phyloP scores from a whole-genome alignment of 169 alveolate species.

The Eimeria praecox region DNA sequence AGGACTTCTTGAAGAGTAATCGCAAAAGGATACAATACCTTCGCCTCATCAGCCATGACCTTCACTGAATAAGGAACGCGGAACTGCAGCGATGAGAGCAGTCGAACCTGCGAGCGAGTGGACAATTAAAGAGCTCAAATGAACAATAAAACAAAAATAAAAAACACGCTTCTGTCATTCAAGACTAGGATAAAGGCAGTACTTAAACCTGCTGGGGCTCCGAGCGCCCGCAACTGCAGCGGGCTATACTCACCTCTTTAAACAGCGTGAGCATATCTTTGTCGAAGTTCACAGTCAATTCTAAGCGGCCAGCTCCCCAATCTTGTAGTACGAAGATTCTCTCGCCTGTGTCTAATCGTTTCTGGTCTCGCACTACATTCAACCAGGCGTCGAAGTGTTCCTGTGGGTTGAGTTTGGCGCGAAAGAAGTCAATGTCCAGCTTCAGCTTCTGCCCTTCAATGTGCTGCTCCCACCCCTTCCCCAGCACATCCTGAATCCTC shows the following conservation, averaged over 20 bases:
- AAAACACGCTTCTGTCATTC: neutral
- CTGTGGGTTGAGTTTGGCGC: constrained; percentile 89
- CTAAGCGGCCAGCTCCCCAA: constrained; percentile 71
- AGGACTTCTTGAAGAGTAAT: constrained; percentile 84
- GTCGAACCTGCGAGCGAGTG: constrained; percentile 85
- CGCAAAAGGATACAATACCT: constrained; percentile 90
- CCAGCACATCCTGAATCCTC: constrained; percentile 94
- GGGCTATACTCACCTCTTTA: constrained; percentile 80
- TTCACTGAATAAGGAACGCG: constrained; percentile 94
- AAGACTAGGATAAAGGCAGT: neutral
- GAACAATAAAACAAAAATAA: neutral
- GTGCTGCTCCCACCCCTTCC: constrained; percentile 97
- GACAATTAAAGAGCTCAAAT: neutral
- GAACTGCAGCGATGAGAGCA: constrained; percentile 88
- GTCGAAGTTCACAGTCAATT: constrained; percentile 91
- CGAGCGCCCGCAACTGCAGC: neutral
- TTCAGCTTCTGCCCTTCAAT: constrained; percentile 96
- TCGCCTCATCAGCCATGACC: constrained; percentile 95
- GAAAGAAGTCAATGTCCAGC: constrained; percentile 95
- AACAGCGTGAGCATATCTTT: constrained; percentile 82
- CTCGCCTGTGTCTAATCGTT: constrained; percentile 83
- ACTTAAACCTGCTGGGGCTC: neutral
- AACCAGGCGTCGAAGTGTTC: constrained; percentile 91
- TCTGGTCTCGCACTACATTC: constrained; percentile 88
- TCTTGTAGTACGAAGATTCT: constrained; percentile 79